Percentiles rank a stretch among this genome's conserved stretches.
Conservation (phyloP, 805 yeast species). For the Ogataea pini region DNA sequence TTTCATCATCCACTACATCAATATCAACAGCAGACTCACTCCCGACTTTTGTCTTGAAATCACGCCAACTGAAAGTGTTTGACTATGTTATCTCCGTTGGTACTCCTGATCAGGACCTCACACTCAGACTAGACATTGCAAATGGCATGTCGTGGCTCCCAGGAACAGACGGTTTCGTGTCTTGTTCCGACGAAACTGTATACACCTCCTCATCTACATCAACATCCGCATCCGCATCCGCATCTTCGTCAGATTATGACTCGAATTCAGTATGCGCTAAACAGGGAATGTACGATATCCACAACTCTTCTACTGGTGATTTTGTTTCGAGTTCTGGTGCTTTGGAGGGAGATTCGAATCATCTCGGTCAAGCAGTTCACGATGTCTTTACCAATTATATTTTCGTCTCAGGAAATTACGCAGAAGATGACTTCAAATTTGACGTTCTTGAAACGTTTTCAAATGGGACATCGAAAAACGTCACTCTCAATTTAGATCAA, state of each 20-base stretch:
- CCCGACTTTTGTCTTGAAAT: conserved; percentile 22
- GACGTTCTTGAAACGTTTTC: conserved; percentile 5
- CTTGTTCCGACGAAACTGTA: conserved; percentile 19
- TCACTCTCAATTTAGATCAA: conserved; percentile 23
- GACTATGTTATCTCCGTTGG: conserved; percentile 32
- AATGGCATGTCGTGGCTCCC: conserved; percentile 35
- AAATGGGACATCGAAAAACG: conserved; percentile 9
- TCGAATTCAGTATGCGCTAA: conserved; percentile 24
- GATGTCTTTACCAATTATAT: conserved; percentile 25
- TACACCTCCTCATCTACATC: neutral
- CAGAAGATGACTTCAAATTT: conserved; percentile 28
- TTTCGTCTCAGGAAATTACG: conserved; percentile 27
- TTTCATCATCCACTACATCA: conserved; percentile 7
- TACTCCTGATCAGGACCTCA: conserved; percentile 23
- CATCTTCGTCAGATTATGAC: conserved; percentile 6
- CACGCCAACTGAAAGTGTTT: conserved; percentile 18
- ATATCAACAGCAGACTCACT: conserved; percentile 17
- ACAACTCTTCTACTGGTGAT: conserved; percentile 23
- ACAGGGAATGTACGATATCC: conserved; percentile 27
- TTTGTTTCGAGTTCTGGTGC: conserved; percentile 10
- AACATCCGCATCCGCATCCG: neutral
- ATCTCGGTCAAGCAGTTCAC: conserved; percentile 18
- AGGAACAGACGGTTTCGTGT: conserved; percentile 23
- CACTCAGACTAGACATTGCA: conserved; percentile 33
- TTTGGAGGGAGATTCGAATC: neutral